phyloP scores from a whole-genome alignment of 2,329 filamentous ascomycete genomes.

The Xylariales sp. region DNA sequence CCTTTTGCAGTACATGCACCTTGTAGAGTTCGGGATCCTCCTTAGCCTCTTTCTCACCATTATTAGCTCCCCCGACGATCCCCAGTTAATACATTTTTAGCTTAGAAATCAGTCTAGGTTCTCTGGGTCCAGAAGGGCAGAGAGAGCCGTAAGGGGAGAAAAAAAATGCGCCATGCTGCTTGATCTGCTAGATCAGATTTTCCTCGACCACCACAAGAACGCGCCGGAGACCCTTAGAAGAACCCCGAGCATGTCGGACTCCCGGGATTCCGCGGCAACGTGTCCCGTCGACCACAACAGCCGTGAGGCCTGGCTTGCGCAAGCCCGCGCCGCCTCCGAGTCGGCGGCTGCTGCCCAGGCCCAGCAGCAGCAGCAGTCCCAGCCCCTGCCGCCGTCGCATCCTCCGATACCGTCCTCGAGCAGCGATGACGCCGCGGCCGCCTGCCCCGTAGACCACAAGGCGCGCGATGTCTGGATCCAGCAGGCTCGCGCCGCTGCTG shows the following conservation, averaged over 20 bases:
- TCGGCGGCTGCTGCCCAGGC: conserved; percentile 20
- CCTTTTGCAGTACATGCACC: too few relatives aligned
- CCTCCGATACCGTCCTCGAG: conserved; percentile 12
- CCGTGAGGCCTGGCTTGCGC: conserved; percentile 79
- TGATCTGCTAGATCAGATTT: conserved; percentile 11
- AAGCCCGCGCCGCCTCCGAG: conserved; percentile 51
- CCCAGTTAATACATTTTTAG: too few relatives aligned
- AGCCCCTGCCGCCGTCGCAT: conserved; percentile 22
- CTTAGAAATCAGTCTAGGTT: not conserved
- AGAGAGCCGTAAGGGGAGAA: conserved; percentile 1
- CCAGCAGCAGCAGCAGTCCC: conserved; percentile 13
- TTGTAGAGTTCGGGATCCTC: too few relatives aligned
- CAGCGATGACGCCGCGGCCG: conserved; percentile 25
- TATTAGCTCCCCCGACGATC: too few relatives aligned
- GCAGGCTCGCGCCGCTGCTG: conserved; percentile 15
- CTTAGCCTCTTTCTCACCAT: too few relatives aligned
- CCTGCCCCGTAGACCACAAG: conserved; percentile 66
- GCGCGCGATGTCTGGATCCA: conserved; percentile 63
- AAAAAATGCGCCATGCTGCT: conserved; percentile 9
- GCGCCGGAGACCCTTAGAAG: not conserved
- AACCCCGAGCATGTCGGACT: not conserved
- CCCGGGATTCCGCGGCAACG: conserved; percentile 11
- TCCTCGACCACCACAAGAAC: conserved; percentile 7
- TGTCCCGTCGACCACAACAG: conserved; percentile 87
- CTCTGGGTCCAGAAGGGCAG: not conserved